Conservation (phyloP, 352 stramenopile genomes). For the Globisporangium rhizosaccharum region DNA sequence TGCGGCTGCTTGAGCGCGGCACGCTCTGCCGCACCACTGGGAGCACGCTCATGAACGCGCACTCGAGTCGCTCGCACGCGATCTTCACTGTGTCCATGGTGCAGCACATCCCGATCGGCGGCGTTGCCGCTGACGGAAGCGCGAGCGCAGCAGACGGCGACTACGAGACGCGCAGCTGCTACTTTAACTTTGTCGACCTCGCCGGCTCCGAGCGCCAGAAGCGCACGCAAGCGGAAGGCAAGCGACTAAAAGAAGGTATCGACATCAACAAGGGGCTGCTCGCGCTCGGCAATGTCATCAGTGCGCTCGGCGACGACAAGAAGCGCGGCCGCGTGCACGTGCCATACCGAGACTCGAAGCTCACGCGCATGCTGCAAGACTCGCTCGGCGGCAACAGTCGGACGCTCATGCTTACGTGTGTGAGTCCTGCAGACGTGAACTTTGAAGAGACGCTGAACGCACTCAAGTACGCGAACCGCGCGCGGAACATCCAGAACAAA, state of each 20-base stretch:
- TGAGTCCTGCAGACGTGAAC: slow-evolving; percentile 89
- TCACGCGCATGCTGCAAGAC: slow-evolving; percentile 93
- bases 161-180: slow-evolving; percentile 75
- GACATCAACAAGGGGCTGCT: slow-evolving; percentile 98
- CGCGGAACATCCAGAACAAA: slow-evolving; percentile 89
- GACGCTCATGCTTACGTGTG: slow-evolving; percentile 91
- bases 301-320: slow-evolving; percentile 90
- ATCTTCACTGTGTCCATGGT: slow-evolving; percentile 89
- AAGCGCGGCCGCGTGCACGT: slow-evolving; percentile 90
- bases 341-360: slow-evolving; percentile 93
- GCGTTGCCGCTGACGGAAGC: slow-evolving; percentile 23
- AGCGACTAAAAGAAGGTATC: slow-evolving; percentile 94
- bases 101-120: slow-evolving; percentile 66
- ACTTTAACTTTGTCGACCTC: slow-evolving; percentile 92
- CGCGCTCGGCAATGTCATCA: slow-evolving; percentile 97
- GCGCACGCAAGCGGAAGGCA: slow-evolving; percentile 90
- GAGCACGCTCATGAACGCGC: slow-evolving; percentile 91
- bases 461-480: slow-evolving; percentile 90
- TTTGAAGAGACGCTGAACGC: slow-evolving; percentile 91
- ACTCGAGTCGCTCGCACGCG: slow-evolving; percentile 88
- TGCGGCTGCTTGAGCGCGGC: slow-evolving; percentile 78
- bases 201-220: slow-evolving; percentile 93
- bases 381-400: slow-evolving; percentile 89
- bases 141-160: slow-evolving; percentile 39
- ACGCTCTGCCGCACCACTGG: slow-evolving; percentile 80